Conservation (phyloP, 108 stramenopile genomes). For the Aureococcus anophagefferens region DNA sequence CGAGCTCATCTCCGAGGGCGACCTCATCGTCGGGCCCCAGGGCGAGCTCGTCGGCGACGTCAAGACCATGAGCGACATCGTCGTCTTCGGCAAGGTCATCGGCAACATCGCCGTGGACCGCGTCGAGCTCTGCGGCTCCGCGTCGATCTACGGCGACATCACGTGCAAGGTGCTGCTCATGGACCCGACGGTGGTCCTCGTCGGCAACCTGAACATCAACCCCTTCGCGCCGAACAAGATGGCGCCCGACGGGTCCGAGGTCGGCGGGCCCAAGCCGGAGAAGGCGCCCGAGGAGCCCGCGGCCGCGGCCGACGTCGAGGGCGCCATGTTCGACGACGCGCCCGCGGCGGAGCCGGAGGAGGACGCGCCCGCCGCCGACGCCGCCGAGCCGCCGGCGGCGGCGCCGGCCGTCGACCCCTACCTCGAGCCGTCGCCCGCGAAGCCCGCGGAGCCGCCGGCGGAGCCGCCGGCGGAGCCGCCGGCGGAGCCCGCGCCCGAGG, state of each 20-base stretch:
- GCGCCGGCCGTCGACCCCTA: too few species aligned
- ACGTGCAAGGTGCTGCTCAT: constrained; percentile 29
- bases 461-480: too few species aligned
- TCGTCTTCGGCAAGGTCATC: constrained; percentile 36
- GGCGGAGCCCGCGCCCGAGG: too few species aligned
- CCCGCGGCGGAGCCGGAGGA: too few species aligned
- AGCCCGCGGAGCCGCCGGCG: too few species aligned
- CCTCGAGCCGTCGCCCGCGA: too few species aligned
- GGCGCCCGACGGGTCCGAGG: background rate
- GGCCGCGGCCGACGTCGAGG: background rate
- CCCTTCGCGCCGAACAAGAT: constrained; percentile 17
- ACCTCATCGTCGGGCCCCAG: constrained; percentile 23
- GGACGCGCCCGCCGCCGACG: too few species aligned
- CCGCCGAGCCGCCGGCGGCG: too few species aligned
- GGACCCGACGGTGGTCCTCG: constrained; percentile 30
- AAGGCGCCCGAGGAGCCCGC: background rate
- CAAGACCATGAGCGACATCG: constrained; percentile 21
- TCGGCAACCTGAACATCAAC: constrained; percentile 20
- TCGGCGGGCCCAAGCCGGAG: too few species aligned
- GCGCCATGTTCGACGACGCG: too few species aligned
- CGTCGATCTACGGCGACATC: constrained; percentile 32
- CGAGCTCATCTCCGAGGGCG: constrained; percentile 23
- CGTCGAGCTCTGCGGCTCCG: constrained; percentile 28
- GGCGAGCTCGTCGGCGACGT: constrained; percentile 29
- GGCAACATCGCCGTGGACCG: constrained; percentile 24